Conservation (phyloP, 768 basidiomycete species). For the Pleurotus djamor region DNA sequence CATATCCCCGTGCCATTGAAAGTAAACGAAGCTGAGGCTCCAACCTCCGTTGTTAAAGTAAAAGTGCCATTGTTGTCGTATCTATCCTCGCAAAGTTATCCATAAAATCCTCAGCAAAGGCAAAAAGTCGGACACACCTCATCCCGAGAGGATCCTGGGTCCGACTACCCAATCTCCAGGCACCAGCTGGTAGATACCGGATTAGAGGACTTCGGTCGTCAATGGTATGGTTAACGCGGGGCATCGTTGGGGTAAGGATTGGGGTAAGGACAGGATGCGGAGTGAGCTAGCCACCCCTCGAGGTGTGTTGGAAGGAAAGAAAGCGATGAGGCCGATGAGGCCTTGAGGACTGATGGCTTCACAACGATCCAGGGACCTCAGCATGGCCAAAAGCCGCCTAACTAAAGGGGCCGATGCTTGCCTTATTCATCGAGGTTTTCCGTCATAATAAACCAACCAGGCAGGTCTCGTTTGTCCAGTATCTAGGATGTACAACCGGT, state of each 20-base stretch:
- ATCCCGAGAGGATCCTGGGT: background rate
- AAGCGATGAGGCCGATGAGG: no score
- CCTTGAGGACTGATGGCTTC: no score
- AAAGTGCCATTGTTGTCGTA: conserved; percentile 7
- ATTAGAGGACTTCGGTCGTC: conserved; percentile 6
- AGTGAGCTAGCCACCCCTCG: no score
- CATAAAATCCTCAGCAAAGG: background rate
- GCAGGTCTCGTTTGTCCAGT: no score
- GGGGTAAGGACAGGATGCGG: no score
- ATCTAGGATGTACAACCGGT: no score
- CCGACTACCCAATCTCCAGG: background rate
- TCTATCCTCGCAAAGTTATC: background rate
- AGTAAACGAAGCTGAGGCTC: conserved; percentile 1
- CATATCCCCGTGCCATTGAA: conserved; percentile 9
- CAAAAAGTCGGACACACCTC: background rate
- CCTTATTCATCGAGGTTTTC: no score
- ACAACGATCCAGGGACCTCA: no score
- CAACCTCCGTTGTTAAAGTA: background rate
- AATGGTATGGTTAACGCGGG: conserved; percentile 3
- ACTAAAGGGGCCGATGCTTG: no score
- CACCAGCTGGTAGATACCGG: background rate
- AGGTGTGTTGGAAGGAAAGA: no score
- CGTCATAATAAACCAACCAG: no score
- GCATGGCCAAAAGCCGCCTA: no score
- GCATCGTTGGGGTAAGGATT: background rate